These are phyloP conservation scores for Lentinula guzmanii DNA, from an alignment of 768 basidiomycete genomes.

Conservation along the genomic window DNA sequence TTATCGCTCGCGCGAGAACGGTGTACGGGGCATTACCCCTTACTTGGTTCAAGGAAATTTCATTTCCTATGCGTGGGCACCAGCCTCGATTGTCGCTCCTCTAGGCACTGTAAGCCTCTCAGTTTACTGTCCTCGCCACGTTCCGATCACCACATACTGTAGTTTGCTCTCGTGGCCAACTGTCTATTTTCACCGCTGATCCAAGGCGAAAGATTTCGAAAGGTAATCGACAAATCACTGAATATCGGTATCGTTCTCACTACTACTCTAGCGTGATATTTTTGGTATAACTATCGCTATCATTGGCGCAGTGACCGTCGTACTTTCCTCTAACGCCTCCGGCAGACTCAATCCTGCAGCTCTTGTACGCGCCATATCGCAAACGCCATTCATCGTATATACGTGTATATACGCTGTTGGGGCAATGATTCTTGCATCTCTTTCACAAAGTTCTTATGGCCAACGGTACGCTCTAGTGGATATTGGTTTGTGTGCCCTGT, in stretches of 20 bases:
- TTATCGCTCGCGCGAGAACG: slow-evolving; percentile 55
- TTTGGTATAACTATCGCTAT: slow-evolving; percentile 77
- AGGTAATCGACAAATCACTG: slow-evolving; percentile 30
- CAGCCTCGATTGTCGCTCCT: slow-evolving; percentile 90
- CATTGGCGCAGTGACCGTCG: slow-evolving; percentile 90
- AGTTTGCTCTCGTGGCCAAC: slow-evolving; percentile 94
- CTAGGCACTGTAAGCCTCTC: slow-evolving; percentile 75
- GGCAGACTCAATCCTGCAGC: slow-evolving; percentile 61
- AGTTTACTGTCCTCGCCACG: slow-evolving; percentile 3
- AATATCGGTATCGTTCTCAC: slow-evolving; percentile 4
- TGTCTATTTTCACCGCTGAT: slow-evolving; percentile 90
- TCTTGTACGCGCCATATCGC: slow-evolving; percentile 63
- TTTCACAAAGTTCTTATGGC: slow-evolving; percentile 64
- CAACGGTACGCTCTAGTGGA: slow-evolving; percentile 75
- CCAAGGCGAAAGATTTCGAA: slow-evolving; percentile 77
- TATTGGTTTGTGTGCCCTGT: slow-evolving; percentile 81
- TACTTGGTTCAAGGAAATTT: slow-evolving; percentile 58
- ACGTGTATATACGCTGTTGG: slow-evolving; percentile 53
- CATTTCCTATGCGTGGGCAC: slow-evolving; percentile 83
- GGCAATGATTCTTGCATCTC: slow-evolving; percentile 50
- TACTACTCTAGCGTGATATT: slow-evolving; percentile 55
- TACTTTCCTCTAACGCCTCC: slow-evolving; percentile 70
- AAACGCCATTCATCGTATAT: slow-evolving; percentile 73
- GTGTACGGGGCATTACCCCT: slow-evolving; percentile 45
- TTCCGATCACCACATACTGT: slow-evolving; percentile 3